Conservation (phyloP, 2,329 filamentous ascomycete species). For the Scytalidium lignicola region DNA sequence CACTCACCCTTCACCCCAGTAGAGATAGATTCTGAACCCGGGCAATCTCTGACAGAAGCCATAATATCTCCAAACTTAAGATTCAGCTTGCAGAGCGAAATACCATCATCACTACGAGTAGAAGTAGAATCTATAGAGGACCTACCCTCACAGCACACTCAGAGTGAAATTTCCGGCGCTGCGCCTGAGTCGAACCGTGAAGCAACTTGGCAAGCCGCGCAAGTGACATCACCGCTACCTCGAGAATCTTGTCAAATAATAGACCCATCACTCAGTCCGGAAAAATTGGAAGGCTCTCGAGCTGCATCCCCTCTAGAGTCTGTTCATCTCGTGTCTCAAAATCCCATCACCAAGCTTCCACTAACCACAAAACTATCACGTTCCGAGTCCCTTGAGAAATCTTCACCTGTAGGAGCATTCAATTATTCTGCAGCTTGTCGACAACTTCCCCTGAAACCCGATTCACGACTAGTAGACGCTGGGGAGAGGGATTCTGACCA, state of each 20-base stretch:
- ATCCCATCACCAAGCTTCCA: not conserved
- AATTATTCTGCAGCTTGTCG: not conserved
- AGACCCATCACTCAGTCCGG: not conserved
- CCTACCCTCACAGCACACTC: not conserved
- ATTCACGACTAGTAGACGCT: not conserved
- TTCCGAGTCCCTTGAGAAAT: not conserved
- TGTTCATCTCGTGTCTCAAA: not conserved
- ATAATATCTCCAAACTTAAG: not conserved
- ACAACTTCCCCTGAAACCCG: not conserved
- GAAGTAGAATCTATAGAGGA: not conserved
- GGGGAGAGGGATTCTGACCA: not conserved
- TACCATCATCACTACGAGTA: not conserved
- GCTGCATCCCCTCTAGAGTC: not conserved
- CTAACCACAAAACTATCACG: not conserved
- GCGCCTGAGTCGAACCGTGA: slow-evolving; percentile 1
- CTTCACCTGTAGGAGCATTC: not conserved
- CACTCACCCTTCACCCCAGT: no score
- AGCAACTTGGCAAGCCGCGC: slow-evolving; percentile 10
- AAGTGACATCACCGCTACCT: slow-evolving; percentile 6
- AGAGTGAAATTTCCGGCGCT: not conserved
- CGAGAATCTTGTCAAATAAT: not conserved
- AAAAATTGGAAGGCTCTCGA: no score
- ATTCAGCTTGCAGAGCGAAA: not conserved
- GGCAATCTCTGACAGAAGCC: not conserved
- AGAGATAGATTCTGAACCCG: not conserved